Conservation (phyloP, 106 monocot species). For the Acanthochlamys bracteata region DNA sequence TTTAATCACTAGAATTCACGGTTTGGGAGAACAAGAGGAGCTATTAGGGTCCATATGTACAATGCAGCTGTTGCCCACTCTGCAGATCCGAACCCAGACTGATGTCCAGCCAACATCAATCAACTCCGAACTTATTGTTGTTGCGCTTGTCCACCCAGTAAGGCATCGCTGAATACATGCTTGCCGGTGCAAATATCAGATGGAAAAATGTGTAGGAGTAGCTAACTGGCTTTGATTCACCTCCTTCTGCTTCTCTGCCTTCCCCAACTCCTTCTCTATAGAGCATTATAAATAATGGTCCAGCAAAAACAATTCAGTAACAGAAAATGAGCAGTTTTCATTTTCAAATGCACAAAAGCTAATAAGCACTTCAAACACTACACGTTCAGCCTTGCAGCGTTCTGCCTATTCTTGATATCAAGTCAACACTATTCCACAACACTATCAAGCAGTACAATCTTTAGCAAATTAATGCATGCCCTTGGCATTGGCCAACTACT, state of each 20-base stretch:
- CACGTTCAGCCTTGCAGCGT: too few relatives aligned
- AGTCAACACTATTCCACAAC: too few relatives aligned
- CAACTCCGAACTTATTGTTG: conserved; percentile 83
- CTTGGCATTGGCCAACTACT: too few relatives aligned
- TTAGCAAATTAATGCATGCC: too few relatives aligned
- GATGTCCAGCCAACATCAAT: conserved; percentile 99
- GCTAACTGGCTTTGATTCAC: conserved; percentile 47
- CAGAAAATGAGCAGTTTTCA: too few relatives aligned
- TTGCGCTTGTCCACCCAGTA: conserved; percentile 91
- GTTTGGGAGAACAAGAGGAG: conserved; percentile 82
- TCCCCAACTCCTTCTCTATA: conserved; percentile 59
- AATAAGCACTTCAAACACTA: too few relatives aligned
- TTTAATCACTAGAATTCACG: conserved; percentile 98
- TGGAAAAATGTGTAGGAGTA: conserved; percentile 99
- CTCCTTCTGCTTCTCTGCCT: conserved; percentile 71
- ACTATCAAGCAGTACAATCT: too few relatives aligned
- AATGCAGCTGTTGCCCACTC: conserved; percentile 82
- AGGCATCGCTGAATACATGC: conserved; percentile 99
- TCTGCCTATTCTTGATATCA: too few relatives aligned
- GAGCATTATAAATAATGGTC: too few relatives aligned
- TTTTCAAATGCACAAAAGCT: too few relatives aligned
- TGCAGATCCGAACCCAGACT: conserved; percentile 79
- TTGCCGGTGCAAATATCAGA: conserved; percentile 93
- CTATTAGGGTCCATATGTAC: conserved; percentile 86
- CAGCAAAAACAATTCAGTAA: too few relatives aligned